phyloP scores from a whole-genome alignment of 2,329 filamentous ascomycete genomes.

The Fusarium incarnatum region DNA sequence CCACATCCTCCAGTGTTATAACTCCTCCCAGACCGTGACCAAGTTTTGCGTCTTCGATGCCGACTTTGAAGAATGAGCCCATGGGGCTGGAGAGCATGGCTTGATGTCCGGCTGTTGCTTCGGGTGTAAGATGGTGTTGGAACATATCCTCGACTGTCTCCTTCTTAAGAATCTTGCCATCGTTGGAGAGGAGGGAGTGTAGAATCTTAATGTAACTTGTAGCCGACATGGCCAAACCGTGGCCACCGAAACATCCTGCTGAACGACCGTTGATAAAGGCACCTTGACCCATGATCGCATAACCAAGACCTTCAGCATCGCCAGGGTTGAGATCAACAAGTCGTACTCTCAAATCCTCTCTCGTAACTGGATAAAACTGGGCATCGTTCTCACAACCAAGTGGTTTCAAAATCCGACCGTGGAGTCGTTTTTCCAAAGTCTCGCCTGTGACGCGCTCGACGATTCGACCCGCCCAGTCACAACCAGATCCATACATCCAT shows the following conservation, averaged over 20 bases:
- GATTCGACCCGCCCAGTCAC: constrained; percentile 66
- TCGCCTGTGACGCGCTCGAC: constrained; percentile 60
- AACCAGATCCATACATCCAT: constrained; percentile 62
- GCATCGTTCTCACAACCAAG: constrained; percentile 54
- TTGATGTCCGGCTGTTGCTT: constrained; percentile 45
- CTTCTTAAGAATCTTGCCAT: constrained; percentile 59
- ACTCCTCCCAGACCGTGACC: constrained; percentile 58
- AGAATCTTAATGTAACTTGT: constrained; percentile 59
- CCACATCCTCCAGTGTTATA: constrained; percentile 54
- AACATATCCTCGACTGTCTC: constrained; percentile 60
- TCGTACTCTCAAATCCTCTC: constrained; percentile 51
- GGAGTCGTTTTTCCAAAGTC: constrained; percentile 58
- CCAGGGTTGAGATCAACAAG: constrained; percentile 54
- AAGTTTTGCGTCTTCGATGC: constrained; percentile 49
- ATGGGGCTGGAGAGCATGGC: constrained; percentile 48
- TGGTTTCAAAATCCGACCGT: constrained; percentile 57
- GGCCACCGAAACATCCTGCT: constrained; percentile 58
- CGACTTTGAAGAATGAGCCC: constrained; percentile 53
- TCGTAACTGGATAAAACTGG: constrained; percentile 54
- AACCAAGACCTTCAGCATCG: constrained; percentile 52
- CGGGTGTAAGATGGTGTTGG: constrained; percentile 56
- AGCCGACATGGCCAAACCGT: constrained; percentile 55
- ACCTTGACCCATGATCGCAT: constrained; percentile 51
- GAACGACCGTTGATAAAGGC: constrained; percentile 50
- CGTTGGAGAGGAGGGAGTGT: constrained; percentile 60